phyloP scores from a whole-genome alignment of 1,284 basidiomycete species.

The Malassezia psittaci region DNA sequence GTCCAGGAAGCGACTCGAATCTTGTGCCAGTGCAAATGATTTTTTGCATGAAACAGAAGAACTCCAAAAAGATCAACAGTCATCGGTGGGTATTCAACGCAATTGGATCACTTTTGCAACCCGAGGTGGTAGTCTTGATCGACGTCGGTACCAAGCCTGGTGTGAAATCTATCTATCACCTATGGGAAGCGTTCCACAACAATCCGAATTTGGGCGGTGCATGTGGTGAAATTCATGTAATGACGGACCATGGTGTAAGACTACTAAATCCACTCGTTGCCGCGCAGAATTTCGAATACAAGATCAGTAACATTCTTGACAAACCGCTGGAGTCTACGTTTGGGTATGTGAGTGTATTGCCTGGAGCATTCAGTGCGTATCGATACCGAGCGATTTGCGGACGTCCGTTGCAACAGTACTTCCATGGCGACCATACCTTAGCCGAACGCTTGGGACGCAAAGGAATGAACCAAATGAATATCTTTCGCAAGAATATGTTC shows the following conservation, averaged over 20 bases:
- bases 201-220: slow-evolving; percentile 43
- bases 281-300: slow-evolving; percentile 92
- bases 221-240: slow-evolving; percentile 47
- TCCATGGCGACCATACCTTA: slow-evolving; percentile 78
- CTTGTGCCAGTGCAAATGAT: slow-evolving; percentile 90
- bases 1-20: slow-evolving; percentile 64
- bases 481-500: slow-evolving; percentile 64
- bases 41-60: slow-evolving; percentile 87
- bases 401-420: slow-evolving; percentile 87
- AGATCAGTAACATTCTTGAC: slow-evolving; percentile 68
- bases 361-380: slow-evolving; percentile 93
- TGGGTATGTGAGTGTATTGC: slow-evolving; percentile 79
- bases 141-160: slow-evolving; percentile 47
- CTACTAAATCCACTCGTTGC: slow-evolving; percentile 52
- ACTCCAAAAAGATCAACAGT: slow-evolving; percentile 60
- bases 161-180: slow-evolving; percentile 41
- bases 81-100: slow-evolving; percentile 94
- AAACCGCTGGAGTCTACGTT: slow-evolving; percentile 90
- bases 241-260: slow-evolving; percentile 42
- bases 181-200: slow-evolving; percentile 48
- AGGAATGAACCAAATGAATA: slow-evolving; percentile 93
- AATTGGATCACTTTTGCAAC: slow-evolving; percentile 61
- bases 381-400: slow-evolving; percentile 82
- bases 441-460: slow-evolving; percentile 84
- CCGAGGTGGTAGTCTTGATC: slow-evolving; percentile 43